phyloP scores from a whole-genome alignment of 169 alveolate species.

The Plasmodium billcollinsi region DNA sequence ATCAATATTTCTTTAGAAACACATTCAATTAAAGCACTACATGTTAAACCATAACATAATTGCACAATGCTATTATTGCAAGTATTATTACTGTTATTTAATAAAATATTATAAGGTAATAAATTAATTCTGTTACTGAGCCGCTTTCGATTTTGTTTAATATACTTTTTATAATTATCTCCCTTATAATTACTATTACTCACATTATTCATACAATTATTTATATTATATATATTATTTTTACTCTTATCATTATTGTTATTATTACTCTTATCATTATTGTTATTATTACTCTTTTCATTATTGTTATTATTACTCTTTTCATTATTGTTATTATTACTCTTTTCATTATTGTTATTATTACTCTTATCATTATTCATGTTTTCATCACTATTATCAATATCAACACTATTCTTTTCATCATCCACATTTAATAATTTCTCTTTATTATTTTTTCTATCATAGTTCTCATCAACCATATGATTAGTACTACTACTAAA shows the following conservation, averaged over 20 bases:
- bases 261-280: neutral
- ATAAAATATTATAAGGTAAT: conserved; percentile 54
- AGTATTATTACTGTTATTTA: conserved; percentile 42
- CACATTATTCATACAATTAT: neutral
- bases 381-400: neutral
- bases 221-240: neutral
- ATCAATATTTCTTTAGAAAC: conserved; percentile 66
- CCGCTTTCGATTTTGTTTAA: neutral
- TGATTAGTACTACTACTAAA: neutral
- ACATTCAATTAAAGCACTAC: conserved; percentile 60
- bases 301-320: neutral
- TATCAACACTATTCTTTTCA: neutral
- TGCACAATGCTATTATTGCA: conserved; percentile 61
- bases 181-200: neutral
- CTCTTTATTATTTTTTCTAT: neutral
- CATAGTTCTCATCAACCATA: neutral
- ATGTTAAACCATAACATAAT: conserved; percentile 61
- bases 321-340: neutral
- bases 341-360: neutral
- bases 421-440: neutral
- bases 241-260: neutral
- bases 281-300: neutral
- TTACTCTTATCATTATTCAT: neutral
- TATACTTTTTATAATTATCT: neutral
- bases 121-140: conserved; percentile 24